These are phyloP conservation scores for Stereum hirsutum DNA, from an alignment of 1,284 basidiomycete genomes.

Conservation along the genomic window DNA sequence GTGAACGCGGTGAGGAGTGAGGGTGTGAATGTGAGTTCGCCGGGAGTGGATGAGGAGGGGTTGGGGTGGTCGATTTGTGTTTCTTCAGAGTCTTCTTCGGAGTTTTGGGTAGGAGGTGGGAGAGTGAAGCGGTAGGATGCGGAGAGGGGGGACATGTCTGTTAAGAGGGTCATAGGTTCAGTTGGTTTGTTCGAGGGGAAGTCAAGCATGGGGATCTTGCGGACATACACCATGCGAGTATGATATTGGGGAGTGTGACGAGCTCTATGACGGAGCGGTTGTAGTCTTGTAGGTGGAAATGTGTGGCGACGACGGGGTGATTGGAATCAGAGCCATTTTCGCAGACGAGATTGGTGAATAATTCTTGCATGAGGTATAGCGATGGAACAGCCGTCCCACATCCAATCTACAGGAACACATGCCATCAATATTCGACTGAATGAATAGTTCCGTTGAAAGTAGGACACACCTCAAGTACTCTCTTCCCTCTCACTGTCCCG, in stretches of 20 bases:
- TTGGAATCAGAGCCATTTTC: slow-evolving; percentile 6
- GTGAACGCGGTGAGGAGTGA: slow-evolving; percentile 61
- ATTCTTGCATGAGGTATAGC: slow-evolving; percentile 56
- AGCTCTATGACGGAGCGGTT: slow-evolving; percentile 79
- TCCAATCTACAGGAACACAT: slow-evolving; percentile 51
- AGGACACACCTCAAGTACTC: slow-evolving; percentile 52
- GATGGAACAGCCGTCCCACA: slow-evolving; percentile 90
- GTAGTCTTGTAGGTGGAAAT: slow-evolving; percentile 91
- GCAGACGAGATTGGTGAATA: slow-evolving; percentile 35
- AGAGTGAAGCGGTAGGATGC: slow-evolving; percentile 23
- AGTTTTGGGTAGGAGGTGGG: too few species aligned
- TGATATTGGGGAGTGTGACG: slow-evolving; percentile 82
- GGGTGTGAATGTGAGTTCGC: slow-evolving; percentile 56
- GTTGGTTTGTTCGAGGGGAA: neutral
- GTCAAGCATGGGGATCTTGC: slow-evolving; percentile 8
- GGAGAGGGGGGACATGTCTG: slow-evolving; percentile 46
- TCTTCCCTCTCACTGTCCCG: slow-evolving; percentile 35
- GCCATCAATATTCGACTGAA: slow-evolving; percentile 9
- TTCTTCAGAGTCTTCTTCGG: slow-evolving; percentile 18
- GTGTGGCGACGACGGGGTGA: slow-evolving; percentile 27
- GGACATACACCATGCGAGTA: slow-evolving; percentile 77
- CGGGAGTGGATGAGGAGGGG: slow-evolving; percentile 19
- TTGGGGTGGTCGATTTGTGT: slow-evolving; percentile 15
- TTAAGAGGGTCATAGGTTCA: neutral
- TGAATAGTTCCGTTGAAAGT: neutral